Evolutionary conservation across 2,329 filamentous ascomycete genomes (phyloP).

Genomic region (Westerdykella aurantiaca): DNA sequence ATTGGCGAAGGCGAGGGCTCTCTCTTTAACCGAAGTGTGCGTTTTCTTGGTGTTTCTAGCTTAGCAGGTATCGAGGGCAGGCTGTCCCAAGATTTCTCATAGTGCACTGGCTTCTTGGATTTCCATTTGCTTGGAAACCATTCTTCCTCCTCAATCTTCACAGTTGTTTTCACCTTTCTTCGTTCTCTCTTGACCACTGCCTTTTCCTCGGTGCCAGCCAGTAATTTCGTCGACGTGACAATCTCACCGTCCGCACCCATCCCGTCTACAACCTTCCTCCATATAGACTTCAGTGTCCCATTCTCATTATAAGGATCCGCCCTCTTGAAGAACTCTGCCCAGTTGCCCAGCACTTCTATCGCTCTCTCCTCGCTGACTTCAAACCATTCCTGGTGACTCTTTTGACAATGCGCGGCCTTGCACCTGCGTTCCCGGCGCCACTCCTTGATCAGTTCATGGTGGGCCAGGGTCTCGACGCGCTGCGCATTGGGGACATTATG

Average conservation of each 20-base stretch:
- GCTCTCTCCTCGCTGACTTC: constrained; percentile 6
- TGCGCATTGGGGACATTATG: constrained; percentile 5
- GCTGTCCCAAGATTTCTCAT: neutral
- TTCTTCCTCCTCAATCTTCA: neutral
- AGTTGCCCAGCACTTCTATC: constrained; percentile 2
- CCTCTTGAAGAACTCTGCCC: constrained; percentile 5
- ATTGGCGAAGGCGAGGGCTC: neutral
- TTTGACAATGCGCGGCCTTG: neutral
- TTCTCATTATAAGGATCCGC: neutral
- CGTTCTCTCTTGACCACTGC: neutral
- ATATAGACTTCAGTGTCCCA: neutral
- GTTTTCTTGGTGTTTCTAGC: neutral
- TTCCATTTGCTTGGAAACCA: neutral
- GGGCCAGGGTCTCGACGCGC: constrained; percentile 9
- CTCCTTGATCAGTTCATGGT: constrained; percentile 9
- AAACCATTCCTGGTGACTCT: constrained; percentile 5
- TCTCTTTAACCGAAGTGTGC: neutral
- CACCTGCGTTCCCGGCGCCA: constrained; percentile 6
- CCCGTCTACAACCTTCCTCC: neutral
- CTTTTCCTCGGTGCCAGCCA: no score
- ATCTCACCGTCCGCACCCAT: neutral
- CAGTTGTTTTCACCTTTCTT: neutral
- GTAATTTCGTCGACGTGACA: no score
- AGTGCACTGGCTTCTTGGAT: neutral
- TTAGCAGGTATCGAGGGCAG: neutral